phyloP scores from a whole-genome alignment of 2,329 filamentous ascomycete genomes.

The Chaetomiaceae sp. region DNA sequence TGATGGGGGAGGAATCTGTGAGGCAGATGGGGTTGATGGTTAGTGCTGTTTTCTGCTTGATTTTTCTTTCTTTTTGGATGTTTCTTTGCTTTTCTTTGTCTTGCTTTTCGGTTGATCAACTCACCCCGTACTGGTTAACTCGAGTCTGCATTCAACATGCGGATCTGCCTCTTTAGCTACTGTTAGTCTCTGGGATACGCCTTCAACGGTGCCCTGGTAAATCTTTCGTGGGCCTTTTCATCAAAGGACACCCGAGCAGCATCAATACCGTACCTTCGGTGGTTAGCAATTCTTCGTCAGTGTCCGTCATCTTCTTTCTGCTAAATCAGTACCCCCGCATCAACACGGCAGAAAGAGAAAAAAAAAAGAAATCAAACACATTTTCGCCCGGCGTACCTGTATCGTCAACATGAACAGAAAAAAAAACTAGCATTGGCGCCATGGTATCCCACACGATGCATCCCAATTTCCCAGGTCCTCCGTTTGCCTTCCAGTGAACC shows the following conservation, averaged over 20 bases:
- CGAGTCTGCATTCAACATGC: constrained; percentile 20
- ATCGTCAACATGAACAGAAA: constrained; percentile 3
- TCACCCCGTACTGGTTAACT: constrained; percentile 8
- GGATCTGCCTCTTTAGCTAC: background rate
- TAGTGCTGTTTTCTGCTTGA: constrained; percentile 6
- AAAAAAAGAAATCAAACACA: too few species aligned
- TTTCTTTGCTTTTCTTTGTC: background rate
- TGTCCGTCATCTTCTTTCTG: background rate
- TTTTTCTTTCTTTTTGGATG: constrained; percentile 1
- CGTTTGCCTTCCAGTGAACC: background rate
- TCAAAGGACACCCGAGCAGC: too few species aligned
- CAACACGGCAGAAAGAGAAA: background rate
- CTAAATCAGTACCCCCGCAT: background rate
- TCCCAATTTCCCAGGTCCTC: background rate
- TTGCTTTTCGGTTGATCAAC: constrained; percentile 17
- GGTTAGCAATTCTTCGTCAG: background rate
- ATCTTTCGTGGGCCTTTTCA: background rate
- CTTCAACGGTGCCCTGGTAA: background rate
- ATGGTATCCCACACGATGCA: constrained; percentile 14
- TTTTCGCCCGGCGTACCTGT: background rate
- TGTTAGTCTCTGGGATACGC: background rate
- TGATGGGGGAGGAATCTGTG: background rate
- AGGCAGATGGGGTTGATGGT: constrained; percentile 3
- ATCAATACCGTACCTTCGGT: background rate
- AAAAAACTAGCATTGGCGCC: constrained; percentile 8